These are phyloP conservation scores for Crotalaria pallida DNA, from an alignment of 306 rosid species.

Conservation along the genomic window DNA sequence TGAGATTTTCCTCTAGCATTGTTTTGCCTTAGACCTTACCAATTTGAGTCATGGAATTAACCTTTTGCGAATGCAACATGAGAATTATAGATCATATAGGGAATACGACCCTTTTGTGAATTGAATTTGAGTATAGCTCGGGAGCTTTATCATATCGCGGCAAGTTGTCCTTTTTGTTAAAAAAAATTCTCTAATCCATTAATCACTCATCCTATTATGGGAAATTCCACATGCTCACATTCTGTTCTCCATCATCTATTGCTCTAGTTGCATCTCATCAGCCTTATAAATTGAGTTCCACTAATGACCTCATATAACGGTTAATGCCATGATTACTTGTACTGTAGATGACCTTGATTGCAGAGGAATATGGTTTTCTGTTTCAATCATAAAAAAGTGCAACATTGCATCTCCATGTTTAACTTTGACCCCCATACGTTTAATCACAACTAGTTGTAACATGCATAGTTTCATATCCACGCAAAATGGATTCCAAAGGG, in stretches of 20 bases:
- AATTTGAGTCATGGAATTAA: no score
- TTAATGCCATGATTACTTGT: not conserved
- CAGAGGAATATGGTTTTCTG: not conserved
- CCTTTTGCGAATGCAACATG: no score
- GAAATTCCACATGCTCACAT: conserved; percentile 2
- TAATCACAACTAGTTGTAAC: not conserved
- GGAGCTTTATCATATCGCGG: no score
- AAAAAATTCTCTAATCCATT: no score
- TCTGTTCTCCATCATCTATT: conserved; percentile 15
- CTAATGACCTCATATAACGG: not conserved
- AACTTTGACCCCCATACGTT: not conserved
- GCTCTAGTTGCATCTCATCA: not conserved
- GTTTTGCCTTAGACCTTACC: no score
- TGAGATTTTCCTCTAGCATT: no score
- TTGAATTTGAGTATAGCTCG: no score
- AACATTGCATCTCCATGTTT: not conserved
- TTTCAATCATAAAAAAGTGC: not conserved
- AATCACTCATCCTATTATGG: conserved; percentile 11
- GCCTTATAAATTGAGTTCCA: not conserved
- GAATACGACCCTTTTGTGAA: no score
- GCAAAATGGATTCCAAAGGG: not conserved
- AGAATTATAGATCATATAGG: no score
- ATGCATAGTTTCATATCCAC: not conserved
- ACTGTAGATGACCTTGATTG: not conserved
- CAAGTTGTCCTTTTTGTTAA: no score